A percentile compares a stretch with the other conserved stretches of the same genome.
Conservation (phyloP, 164 flowering plant genomes). For the Chloranthus sessilifolius region DNA sequence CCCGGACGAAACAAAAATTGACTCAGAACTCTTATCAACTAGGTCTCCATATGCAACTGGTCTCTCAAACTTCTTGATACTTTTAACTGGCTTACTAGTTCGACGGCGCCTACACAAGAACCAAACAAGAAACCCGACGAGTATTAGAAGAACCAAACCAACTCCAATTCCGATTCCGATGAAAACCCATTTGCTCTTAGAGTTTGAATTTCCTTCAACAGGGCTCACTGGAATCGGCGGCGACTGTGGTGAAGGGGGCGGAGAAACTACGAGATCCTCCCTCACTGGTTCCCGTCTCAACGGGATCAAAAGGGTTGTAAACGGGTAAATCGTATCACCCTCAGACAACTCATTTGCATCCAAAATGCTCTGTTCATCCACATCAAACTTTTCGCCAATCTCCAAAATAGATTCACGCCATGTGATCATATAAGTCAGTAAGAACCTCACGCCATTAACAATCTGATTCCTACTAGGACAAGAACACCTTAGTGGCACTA, state of each 20-base stretch:
- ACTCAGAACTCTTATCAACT: slow-evolving; percentile 15
- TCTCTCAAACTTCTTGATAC: neutral
- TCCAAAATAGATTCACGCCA: slow-evolving; percentile 24
- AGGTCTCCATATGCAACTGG: slow-evolving; percentile 8
- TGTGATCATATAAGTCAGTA: slow-evolving; percentile 37
- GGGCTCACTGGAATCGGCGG: neutral
- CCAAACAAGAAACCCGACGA: slow-evolving; percentile 19
- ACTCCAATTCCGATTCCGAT: slow-evolving; percentile 55
- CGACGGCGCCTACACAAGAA: slow-evolving; percentile 13
- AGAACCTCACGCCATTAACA: slow-evolving; percentile 30
- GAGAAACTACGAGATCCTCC: neutral
- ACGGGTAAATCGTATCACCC: slow-evolving; percentile 23
- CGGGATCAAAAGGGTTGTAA: slow-evolving; percentile 52
- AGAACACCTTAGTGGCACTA: slow-evolving; percentile 64
- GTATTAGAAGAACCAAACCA: slow-evolving; percentile 23
- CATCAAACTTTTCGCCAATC: slow-evolving; percentile 33
- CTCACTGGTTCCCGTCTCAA: slow-evolving; percentile 28
- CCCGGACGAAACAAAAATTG: slow-evolving; percentile 32
- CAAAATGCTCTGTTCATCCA: slow-evolving; percentile 19
- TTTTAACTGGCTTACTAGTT: slow-evolving; percentile 5
- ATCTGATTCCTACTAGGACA: slow-evolving; percentile 52
- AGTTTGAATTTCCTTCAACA: slow-evolving; percentile 5
- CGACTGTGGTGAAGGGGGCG: slow-evolving; percentile 4
- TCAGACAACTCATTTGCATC: slow-evolving; percentile 42
- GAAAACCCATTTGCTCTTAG: slow-evolving; percentile 36